Base-by-base conservation (phyloP, 129 eudicot species). In the Glebionis coronaria region DNA sequence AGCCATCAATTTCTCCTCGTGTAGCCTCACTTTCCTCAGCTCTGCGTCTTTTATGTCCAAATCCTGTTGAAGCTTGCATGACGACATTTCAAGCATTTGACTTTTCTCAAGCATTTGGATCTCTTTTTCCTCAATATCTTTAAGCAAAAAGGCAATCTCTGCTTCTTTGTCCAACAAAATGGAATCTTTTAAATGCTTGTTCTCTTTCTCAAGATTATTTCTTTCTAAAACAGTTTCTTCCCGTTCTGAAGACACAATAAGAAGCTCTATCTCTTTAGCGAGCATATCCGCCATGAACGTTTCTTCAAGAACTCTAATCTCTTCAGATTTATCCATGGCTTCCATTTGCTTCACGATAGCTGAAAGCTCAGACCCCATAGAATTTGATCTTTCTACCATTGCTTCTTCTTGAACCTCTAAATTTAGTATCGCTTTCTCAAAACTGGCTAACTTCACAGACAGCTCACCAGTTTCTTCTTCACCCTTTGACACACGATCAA, bases 301-400 rank as follows among this genome's bases (percentile, higher is more conserved):
- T 58, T 88, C 96, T 61, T 83, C 94, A 74, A 64, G 79, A 77
- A 50, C 38, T 61, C 73, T 55, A 35, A 81, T 13, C 27, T 49
- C 53, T 65, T 87, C 82, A 25, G 75, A 83, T 75, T 81, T 85
- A 23, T 78, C 86, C 82, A 83, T 88, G 23, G 67, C 56, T 56
- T 82, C 84, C 58, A 88, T 49, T 72, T 91, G 95, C 82, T 85
- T 78, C 82, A 80, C 68, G 16, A 92, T 56, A 57, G 46, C 31
- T 11, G 80, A 80, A 56, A 92, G 89, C 65, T 92, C 87, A 49
- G 76, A 80, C 45, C 95, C 90, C 82, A 88, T 82, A 42, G 18
- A 52, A 52, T 85, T 78, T 7, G 87, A 92, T 76, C 95, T 80
- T 65, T 83, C 85, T 72, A 88, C 45, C 92, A 93, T 84, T 74